Percentiles rank a stretch among this genome's conserved stretches.
phyloP scores from a whole-genome alignment of 140 eudicot species.

The Artemisia princeps region DNA sequence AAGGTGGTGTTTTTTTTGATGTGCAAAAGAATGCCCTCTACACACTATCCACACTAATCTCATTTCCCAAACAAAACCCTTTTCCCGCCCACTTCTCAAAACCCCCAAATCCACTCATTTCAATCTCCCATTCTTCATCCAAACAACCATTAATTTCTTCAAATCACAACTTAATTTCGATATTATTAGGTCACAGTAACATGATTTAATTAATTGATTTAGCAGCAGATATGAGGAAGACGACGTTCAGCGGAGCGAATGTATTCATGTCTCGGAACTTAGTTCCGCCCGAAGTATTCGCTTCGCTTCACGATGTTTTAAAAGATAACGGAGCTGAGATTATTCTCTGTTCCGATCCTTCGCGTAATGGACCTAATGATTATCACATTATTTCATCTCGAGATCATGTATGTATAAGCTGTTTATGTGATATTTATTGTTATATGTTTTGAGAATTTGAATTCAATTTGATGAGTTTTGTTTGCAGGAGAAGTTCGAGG shows the following conservation, averaged over 20 bases:
- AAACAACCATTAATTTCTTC: too few relatives aligned
- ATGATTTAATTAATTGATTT: too few relatives aligned
- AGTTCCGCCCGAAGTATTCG: constrained; percentile 82
- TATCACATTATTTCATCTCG: constrained; percentile 72
- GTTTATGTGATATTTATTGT: not conserved
- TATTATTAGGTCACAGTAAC: too few relatives aligned
- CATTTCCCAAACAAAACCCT: not conserved
- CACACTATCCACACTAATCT: too few relatives aligned
- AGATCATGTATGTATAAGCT: constrained; percentile 38
- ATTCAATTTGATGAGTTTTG: not conserved
- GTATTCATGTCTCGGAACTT: constrained; percentile 83
- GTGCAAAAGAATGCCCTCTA: too few relatives aligned
- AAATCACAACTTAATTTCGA: too few relatives aligned
- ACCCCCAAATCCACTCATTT: not conserved
- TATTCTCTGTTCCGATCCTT: constrained; percentile 74
- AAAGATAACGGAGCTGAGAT: constrained; percentile 74
- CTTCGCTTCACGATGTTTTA: constrained; percentile 71
- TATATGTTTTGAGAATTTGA: not conserved
- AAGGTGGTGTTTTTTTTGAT: too few relatives aligned
- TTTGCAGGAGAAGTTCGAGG: constrained; percentile 66
- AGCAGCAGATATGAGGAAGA: constrained; percentile 42
- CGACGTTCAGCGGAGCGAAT: constrained; percentile 69
- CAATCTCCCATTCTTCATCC: too few relatives aligned
- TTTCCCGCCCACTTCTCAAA: not conserved
- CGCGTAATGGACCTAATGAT: constrained; percentile 68